Evolutionary conservation across 345 rosid genomes (phyloP).

Genomic region (Moricandia moricandioides): DNA sequence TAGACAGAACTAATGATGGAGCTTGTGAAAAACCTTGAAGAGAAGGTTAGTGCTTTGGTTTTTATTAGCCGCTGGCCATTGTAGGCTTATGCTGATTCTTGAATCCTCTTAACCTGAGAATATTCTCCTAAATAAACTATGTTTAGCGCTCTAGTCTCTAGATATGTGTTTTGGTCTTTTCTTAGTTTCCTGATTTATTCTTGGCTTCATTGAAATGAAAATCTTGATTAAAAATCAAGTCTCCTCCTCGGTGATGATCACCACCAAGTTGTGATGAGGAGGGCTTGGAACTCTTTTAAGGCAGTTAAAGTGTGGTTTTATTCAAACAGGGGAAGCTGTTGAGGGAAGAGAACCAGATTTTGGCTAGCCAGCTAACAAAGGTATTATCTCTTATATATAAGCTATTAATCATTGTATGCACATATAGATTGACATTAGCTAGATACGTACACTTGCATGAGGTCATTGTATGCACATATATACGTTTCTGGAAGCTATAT

Average conservation of each 20-base stretch:
- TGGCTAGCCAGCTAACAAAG: slow-evolving; percentile 10
- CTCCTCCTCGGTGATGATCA: not conserved
- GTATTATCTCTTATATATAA: not conserved
- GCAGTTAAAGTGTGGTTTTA: not conserved
- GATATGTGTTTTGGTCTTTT: not conserved
- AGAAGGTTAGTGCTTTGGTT: slow-evolving; percentile 21
- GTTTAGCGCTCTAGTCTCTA: not conserved
- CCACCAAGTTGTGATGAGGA: not conserved
- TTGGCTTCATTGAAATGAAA: not conserved
- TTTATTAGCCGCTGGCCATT: not conserved
- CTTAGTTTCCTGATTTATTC: not conserved
- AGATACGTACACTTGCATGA: not conserved
- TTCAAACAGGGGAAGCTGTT: slow-evolving; percentile 22
- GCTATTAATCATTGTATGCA: not conserved
- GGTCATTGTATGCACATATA: not conserved
- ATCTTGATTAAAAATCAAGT: not conserved
- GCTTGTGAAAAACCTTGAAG: slow-evolving; percentile 5
- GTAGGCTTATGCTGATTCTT: not conserved
- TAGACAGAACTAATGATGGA: slow-evolving; percentile 21
- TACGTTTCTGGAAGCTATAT: not conserved
- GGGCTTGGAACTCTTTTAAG: not conserved
- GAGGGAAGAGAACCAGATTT: slow-evolving; percentile 12
- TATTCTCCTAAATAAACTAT: not conserved
- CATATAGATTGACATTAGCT: not conserved
- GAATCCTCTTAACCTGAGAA: not conserved